These are phyloP conservation scores for Globisporangium megalacanthum DNA, from an alignment of 352 stramenopile genomes.

Conservation along the genomic window DNA sequence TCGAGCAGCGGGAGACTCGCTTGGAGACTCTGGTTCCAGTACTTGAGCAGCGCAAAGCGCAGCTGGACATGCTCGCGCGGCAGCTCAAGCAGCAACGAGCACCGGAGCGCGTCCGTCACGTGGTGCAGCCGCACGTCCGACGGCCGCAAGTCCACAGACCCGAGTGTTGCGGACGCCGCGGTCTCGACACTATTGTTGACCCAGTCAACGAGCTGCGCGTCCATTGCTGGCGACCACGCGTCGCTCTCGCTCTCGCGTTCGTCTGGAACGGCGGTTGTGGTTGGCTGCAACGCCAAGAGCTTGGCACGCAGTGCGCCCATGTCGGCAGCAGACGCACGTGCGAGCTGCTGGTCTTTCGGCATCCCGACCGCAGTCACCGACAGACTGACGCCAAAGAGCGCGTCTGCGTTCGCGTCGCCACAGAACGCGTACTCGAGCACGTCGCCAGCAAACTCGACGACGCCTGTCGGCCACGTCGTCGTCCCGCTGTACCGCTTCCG, in stretches of 20 bases:
- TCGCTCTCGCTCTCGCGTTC: neutral
- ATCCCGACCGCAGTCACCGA: conserved; percentile 57
- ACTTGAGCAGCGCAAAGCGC: conserved; percentile 78
- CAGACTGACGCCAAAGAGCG: conserved; percentile 51
- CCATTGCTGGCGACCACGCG: conserved; percentile 63
- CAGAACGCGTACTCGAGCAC: conserved; percentile 56
- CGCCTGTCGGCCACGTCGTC: conserved; percentile 37
- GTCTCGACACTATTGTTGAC: conserved; percentile 77
- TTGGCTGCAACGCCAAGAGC: conserved; percentile 14
- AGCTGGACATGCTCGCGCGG: conserved; percentile 57
- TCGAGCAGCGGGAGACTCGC: conserved; percentile 70
- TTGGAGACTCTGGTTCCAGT: conserved; percentile 70
- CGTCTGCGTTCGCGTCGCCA: conserved; percentile 49
- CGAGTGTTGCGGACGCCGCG: conserved; percentile 16
- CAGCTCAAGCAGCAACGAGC: conserved; percentile 54
- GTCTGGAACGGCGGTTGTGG: neutral
- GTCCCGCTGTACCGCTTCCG: conserved; percentile 33
- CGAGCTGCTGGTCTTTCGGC: conserved; percentile 56
- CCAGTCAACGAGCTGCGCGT: conserved; percentile 84
- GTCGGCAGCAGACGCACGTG: conserved; percentile 28
- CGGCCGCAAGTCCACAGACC: conserved; percentile 62
- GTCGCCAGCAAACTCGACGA: conserved; percentile 55
- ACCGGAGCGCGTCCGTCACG: conserved; percentile 67
- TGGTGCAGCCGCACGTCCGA: conserved; percentile 65
- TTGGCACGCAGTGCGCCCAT: conserved; percentile 33